Conservation (phyloP, 345 rosid species). For the Bruguiera sexangula region DNA sequence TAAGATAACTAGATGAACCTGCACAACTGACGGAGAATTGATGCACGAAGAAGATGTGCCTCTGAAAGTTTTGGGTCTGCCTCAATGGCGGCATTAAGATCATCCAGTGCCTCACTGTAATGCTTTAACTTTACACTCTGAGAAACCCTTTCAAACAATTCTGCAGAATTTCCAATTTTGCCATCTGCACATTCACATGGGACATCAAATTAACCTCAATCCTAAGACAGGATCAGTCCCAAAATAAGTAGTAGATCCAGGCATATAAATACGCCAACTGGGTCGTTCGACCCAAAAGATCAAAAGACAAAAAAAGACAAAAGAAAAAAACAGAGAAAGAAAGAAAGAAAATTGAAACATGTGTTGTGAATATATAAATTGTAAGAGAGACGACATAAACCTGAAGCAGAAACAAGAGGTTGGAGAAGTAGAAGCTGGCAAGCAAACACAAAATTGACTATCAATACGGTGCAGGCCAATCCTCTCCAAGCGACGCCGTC, state of each 20-base stretch:
- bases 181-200: slow-evolving; percentile 43
- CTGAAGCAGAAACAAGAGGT: slow-evolving; percentile 85
- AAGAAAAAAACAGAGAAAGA: neutral
- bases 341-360: neutral
- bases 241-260: neutral
- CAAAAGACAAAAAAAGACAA: neutral
- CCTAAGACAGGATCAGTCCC: neutral
- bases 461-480: slow-evolving; percentile 45
- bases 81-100: slow-evolving; percentile 90
- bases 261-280: no score
- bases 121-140: slow-evolving; percentile 74
- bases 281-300: no score
- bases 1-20: slow-evolving; percentile 38
- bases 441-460: slow-evolving; percentile 68
- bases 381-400: slow-evolving; percentile 23
- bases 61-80: slow-evolving; percentile 84
- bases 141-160: slow-evolving; percentile 72
- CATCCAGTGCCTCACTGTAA: slow-evolving; percentile 82
- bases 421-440: slow-evolving; percentile 87
- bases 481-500: slow-evolving; percentile 84
- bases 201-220: neutral
- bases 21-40: slow-evolving; percentile 86
- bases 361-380: no score
- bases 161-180: slow-evolving; percentile 56
- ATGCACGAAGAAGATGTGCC: slow-evolving; percentile 74